A percentile compares a stretch with the other conserved stretches of the same genome.
Conservation (phyloP, 345 rosid genomes). For the Jatropha curcas region DNA sequence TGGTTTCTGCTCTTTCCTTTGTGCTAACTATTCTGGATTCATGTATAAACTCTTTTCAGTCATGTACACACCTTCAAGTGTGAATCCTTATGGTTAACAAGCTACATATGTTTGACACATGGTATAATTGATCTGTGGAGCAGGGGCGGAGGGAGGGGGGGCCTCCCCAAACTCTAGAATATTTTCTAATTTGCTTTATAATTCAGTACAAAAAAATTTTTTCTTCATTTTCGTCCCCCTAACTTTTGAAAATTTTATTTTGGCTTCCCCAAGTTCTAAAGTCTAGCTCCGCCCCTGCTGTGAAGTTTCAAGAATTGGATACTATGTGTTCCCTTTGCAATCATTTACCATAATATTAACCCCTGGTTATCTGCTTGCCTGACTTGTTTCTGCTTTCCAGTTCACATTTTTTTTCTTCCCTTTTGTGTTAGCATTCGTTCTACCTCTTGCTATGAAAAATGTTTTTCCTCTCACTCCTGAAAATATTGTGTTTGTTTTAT, state of each 20-base stretch:
- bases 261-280: no score
- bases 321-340: background rate
- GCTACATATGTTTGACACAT: background rate
- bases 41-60: background rate
- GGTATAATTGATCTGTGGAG: no score
- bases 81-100: background rate
- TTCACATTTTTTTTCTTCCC: background rate
- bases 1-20: background rate
- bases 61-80: background rate
- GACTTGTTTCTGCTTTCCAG: background rate
- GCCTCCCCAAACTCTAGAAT: no score
- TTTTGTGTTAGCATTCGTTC: background rate
- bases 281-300: no score
- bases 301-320: background rate
- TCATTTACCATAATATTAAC: background rate
- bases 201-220: no score
- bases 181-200: no score
- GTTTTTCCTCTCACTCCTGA: background rate
- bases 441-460: background rate
- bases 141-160: no score
- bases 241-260: no score
- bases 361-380: background rate
- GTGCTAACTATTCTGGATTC: background rate
- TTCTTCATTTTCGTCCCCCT: no score
- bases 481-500: background rate